Conservation (phyloP, 129 eudicot species). For the Pseudognaphalium luteoalbum region DNA sequence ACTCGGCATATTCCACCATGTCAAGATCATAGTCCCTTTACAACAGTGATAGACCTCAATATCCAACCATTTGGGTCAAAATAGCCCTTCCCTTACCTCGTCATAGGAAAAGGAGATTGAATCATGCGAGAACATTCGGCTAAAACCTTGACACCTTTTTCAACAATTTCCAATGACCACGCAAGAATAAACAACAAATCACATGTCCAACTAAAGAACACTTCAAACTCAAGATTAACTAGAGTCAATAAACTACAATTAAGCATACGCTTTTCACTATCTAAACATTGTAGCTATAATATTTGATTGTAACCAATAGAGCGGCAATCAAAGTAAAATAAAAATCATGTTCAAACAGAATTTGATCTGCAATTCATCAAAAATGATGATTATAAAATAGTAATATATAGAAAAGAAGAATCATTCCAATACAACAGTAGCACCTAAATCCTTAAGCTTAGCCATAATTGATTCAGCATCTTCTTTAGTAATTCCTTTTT, state of each 20-base stretch:
- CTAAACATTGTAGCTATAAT: background rate
- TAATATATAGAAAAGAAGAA: background rate
- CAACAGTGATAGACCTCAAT: background rate
- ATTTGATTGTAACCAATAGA: background rate
- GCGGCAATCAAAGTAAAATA: background rate
- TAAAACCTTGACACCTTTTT: no score
- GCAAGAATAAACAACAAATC: background rate
- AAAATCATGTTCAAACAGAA: background rate
- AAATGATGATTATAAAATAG: background rate
- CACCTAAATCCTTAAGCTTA: constrained; percentile 82
- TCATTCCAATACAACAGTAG: constrained; percentile 79
- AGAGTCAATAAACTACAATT: background rate
- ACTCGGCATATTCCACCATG: background rate
- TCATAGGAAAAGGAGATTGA: background rate
- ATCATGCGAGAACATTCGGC: background rate
- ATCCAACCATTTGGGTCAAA: background rate
- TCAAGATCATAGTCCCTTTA: background rate
- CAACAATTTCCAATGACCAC: background rate
- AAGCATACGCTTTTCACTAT: background rate
- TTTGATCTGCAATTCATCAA: background rate
- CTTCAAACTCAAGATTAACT: background rate
- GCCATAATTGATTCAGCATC: constrained; percentile 69
- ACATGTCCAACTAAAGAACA: background rate
- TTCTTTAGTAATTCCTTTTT: constrained; percentile 78
- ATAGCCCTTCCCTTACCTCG: background rate